phyloP scores from a whole-genome alignment of 805 yeast species.

The Kuraishia cidri region DNA sequence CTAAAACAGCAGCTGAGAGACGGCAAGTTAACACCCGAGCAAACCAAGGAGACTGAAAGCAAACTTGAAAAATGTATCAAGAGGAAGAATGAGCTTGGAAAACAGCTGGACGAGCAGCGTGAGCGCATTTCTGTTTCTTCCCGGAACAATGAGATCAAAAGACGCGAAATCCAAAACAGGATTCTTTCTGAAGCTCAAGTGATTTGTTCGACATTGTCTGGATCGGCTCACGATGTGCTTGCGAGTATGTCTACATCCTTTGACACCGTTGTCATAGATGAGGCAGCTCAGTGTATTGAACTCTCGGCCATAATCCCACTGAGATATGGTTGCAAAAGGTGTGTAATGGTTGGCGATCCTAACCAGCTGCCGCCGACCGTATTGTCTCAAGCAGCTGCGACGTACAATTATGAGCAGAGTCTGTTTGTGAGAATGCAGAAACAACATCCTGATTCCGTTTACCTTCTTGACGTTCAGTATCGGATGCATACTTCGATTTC shows the following conservation, averaged over 20 bases:
- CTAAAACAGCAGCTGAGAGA: conserved; percentile 29
- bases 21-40: conserved; percentile 24
- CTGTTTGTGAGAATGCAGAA: conserved; percentile 90
- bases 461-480: conserved; percentile 82
- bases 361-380: conserved; percentile 98
- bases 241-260: conserved; percentile 68
- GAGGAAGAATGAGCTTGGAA: conserved; percentile 60
- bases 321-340: conserved; percentile 80
- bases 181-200: conserved; percentile 71
- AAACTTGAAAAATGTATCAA: conserved; percentile 47
- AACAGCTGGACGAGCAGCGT: conserved; percentile 68
- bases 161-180: conserved; percentile 65
- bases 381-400: conserved; percentile 78
- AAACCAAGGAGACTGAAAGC: conserved; percentile 37
- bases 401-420: conserved; percentile 78
- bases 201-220: conserved; percentile 87
- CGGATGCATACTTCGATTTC: conserved; percentile 97
- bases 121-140: conserved; percentile 60
- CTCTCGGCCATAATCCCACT: conserved; percentile 86
- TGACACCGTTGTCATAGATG: conserved; percentile 90
- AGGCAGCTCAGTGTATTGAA: conserved; percentile 97
- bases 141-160: conserved; percentile 71
- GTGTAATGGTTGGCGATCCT: conserved; percentile 98
- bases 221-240: conserved; percentile 85
- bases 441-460: conserved; percentile 47